A percentile compares a stretch with the other conserved stretches of the same genome.
phyloP scores from a whole-genome alignment of 1,284 basidiomycete species.

The Moesziomyces parantarcticus region DNA sequence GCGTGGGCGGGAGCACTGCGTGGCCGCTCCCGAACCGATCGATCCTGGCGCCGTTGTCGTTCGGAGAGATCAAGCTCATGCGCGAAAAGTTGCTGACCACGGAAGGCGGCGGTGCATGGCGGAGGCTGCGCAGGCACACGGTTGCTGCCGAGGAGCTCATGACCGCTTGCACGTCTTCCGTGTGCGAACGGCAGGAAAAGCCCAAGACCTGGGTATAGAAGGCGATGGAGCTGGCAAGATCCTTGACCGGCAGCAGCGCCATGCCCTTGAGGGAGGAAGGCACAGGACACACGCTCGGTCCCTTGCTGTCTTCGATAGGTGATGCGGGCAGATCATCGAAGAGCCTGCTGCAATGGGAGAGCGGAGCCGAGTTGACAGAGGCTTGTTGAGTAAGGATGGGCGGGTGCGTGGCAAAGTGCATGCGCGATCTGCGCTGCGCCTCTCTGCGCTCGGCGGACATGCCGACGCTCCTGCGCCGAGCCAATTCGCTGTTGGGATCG shows the following conservation, averaged over 20 bases:
- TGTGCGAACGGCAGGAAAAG: conserved; percentile 27
- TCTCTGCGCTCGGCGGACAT: conserved; percentile 31
- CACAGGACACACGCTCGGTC: not conserved
- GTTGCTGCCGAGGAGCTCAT: conserved; percentile 27
- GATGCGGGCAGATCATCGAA: conserved; percentile 6
- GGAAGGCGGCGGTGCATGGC: conserved; percentile 17
- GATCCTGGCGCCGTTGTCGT: not conserved
- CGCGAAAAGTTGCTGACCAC: conserved; percentile 7
- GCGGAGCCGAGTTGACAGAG: conserved; percentile 14
- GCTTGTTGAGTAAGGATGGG: conserved; percentile 3
- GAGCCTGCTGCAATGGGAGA: conserved; percentile 10
- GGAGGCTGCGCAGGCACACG: conserved; percentile 30
- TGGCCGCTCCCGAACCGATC: conserved; percentile 6
- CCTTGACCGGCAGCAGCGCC: conserved; percentile 34
- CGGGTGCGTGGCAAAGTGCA: conserved; percentile 18
- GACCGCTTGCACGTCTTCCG: conserved; percentile 24
- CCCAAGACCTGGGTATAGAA: conserved; percentile 43
- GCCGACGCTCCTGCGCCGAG: conserved; percentile 14
- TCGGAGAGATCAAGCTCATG: conserved; percentile 8
- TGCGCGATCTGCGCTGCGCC: conserved; percentile 31
- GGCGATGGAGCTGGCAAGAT: conserved; percentile 21
- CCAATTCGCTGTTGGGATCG: conserved; percentile 22
- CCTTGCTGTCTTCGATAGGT: conserved; percentile 21
- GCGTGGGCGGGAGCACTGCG: conserved; percentile 16
- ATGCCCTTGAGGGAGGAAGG: conserved; percentile 12